Evolutionary conservation across 2,329 filamentous ascomycete species (phyloP), one percentile per base, ranked within the genome.

Genomic region (Microcyclospora tardicrescens): DNA sequence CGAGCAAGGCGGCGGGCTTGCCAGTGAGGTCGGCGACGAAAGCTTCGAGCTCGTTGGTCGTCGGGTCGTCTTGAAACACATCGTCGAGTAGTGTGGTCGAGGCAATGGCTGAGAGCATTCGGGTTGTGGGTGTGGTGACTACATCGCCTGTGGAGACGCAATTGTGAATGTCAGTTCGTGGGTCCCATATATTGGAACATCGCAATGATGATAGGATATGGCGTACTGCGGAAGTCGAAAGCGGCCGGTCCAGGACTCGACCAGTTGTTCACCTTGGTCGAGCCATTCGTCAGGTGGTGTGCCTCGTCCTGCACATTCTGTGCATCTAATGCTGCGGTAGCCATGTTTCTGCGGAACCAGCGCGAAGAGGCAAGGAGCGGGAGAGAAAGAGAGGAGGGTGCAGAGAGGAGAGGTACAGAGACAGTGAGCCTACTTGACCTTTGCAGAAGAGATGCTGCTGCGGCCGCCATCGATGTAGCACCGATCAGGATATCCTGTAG

Each of bases 81-180:
- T 94, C 87, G 60, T 95, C 87, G 13, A 81, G 68, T 27, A 94
- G 73, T 0, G 81, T 80, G 46, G 79, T 81, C 36, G 75, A 68
- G 49, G 76, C 68, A 47, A 95, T 81, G 12, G 87, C 84, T 33
- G 73, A 66, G 29, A 95, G 76, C 87, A 94, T 95, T 3, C 79
- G 75, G 1, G 74, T 59, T 0, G 82, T 91, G 1, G 84, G 84
- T 1, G 79, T 82, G 3, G 85, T 93, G 55, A 81, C 69, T 5
- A 74, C 75, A 56, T 84, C 80, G 55, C 53, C 48, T 55, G 19
- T 8, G 8, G 19, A 24, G 19, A 24, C 19, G 19, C 19, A 24
- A 24, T 24, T 8, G 19, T 8, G 16, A 29, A 15, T 19, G 32
- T 33, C 31, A 15, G 29, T 38, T 24, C 16, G 34, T 31, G 27